phyloP scores from a whole-genome alignment of 2,329 filamentous ascomycete genomes.

The Beauveria bassiana region DNA sequence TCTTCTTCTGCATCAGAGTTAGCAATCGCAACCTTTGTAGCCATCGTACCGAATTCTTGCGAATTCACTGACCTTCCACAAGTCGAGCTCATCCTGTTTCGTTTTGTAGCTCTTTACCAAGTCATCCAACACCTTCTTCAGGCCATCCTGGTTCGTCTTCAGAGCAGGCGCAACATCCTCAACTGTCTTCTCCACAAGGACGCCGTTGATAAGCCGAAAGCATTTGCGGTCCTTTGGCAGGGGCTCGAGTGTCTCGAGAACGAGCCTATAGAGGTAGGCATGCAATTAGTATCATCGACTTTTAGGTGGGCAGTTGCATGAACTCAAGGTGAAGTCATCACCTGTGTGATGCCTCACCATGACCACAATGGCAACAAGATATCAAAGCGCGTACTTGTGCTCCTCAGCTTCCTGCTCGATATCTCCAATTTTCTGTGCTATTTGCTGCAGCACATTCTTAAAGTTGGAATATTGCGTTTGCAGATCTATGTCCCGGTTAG shows the following conservation, averaged over 20 bases:
- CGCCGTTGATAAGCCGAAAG: conserved; percentile 97
- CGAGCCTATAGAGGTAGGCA: conserved; percentile 55
- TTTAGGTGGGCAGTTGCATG: too few relatives aligned
- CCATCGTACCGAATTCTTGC: background rate
- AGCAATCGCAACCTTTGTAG: conserved; percentile 9
- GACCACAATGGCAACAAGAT: conserved; percentile 10
- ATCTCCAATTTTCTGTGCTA: conserved; percentile 94
- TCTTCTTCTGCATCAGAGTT: conserved; percentile 61
- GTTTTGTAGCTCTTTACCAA: conserved; percentile 92
- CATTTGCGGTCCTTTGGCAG: conserved; percentile 84
- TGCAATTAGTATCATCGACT: background rate
- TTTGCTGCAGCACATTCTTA: conserved; percentile 74
- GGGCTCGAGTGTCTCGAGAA: conserved; percentile 83
- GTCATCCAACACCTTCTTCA: conserved; percentile 91
- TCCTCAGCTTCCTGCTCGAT: conserved; percentile 97
- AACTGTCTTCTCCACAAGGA: conserved; percentile 88
- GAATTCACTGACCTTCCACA: conserved; percentile 73
- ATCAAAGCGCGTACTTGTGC: conserved; percentile 69
- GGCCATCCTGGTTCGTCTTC: conserved; percentile 85
- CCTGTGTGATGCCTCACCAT: background rate
- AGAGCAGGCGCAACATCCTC: conserved; percentile 85
- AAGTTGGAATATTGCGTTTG: conserved; percentile 73
- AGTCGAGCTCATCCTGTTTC: conserved; percentile 92
- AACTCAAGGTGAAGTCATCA: background rate
- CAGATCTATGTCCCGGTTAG: conserved; percentile 49